These are phyloP conservation scores for Phytophthora capsici DNA, from an alignment of 352 stramenopile species.

Conservation along the genomic window DNA sequence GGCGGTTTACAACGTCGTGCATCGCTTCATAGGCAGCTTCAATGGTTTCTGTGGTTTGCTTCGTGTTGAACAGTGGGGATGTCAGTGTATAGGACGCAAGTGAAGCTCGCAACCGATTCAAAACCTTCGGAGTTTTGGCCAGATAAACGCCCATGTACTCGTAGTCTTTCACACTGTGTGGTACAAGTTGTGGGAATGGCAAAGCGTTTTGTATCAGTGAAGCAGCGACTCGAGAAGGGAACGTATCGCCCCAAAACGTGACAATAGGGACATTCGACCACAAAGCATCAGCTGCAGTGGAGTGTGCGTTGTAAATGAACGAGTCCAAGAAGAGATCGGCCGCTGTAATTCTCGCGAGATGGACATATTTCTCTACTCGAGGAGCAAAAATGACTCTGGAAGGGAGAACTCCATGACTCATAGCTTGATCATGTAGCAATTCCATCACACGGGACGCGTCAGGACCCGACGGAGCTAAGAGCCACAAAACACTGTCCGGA, in stretches of 20 bases:
- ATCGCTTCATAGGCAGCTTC: conserved; percentile 75
- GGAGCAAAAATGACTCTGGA: conserved; percentile 75
- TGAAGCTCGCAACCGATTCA: conserved; percentile 33
- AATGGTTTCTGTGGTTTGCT: conserved; percentile 58
- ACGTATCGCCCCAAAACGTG: conserved; percentile 79
- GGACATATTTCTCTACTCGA: conserved; percentile 61
- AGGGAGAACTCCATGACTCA: conserved; percentile 64
- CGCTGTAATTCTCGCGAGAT: conserved; percentile 80
- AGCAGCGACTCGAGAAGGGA: conserved; percentile 75
- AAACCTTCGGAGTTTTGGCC: conserved; percentile 28
- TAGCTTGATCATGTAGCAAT: conserved; percentile 59
- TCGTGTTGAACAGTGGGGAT: conserved; percentile 80
- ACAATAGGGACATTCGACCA: conserved; percentile 91
- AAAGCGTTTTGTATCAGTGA: conserved; percentile 59
- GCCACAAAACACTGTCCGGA: conserved; percentile 85
- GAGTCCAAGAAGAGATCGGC: conserved; percentile 96
- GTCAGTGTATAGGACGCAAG: conserved; percentile 40
- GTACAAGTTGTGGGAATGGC: conserved; percentile 37
- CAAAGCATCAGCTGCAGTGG: conserved; percentile 92
- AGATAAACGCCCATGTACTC: conserved; percentile 68
- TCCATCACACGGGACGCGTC: conserved; percentile 26
- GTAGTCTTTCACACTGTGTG: conserved; percentile 73
- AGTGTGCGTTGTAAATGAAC: conserved; percentile 96
- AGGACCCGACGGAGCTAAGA: conserved; percentile 57
- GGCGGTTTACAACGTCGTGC: conserved; percentile 56